Evolutionary conservation across 2,329 filamentous ascomycete species (phyloP).

Genomic region (Hypoxylon sp.): DNA sequence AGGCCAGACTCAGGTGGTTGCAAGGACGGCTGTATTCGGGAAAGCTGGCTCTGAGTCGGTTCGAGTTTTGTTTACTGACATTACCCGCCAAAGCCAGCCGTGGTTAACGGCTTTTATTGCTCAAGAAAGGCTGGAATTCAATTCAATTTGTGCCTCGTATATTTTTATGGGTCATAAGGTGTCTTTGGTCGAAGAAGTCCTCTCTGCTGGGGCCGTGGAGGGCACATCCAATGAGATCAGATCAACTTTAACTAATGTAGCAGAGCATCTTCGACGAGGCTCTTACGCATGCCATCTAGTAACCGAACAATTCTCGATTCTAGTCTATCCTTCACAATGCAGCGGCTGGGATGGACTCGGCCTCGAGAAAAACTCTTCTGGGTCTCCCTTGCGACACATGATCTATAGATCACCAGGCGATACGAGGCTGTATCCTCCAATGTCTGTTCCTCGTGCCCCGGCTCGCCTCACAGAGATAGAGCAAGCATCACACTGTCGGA

Average conservation of each 20-base stretch:
- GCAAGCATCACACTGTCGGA: slow-evolving; percentile 30
- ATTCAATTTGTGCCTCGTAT: slow-evolving; percentile 46
- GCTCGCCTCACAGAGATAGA: slow-evolving; percentile 18
- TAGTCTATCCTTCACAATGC: slow-evolving; percentile 50
- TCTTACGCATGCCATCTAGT: slow-evolving; percentile 50
- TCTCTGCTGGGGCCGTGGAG: slow-evolving; percentile 47
- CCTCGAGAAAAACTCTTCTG: slow-evolving; percentile 27
- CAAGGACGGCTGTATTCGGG: slow-evolving; percentile 50
- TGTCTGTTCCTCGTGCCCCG: slow-evolving; percentile 23
- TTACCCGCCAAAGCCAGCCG: slow-evolving; percentile 45
- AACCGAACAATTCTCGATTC: slow-evolving; percentile 49
- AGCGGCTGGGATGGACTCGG: slow-evolving; percentile 47
- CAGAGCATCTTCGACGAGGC: slow-evolving; percentile 42
- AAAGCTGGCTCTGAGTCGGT: slow-evolving; percentile 42
- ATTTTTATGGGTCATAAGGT: slow-evolving; percentile 45
- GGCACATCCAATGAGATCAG: slow-evolving; percentile 33
- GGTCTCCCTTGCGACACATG: slow-evolving; percentile 45
- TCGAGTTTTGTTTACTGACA: slow-evolving; percentile 47
- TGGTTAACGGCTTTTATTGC: slow-evolving; percentile 50
- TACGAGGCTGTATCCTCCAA: slow-evolving; percentile 45
- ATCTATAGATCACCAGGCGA: slow-evolving; percentile 47
- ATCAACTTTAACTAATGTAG: slow-evolving; percentile 44
- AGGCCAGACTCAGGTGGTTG: slow-evolving; percentile 46
- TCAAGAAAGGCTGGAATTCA: slow-evolving; percentile 46
- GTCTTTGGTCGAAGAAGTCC: slow-evolving; percentile 37